Percentiles rank a stretch among this genome's conserved stretches.
phyloP scores from a whole-genome alignment of 129 eudicot genomes.

The Flaveria bidentis region DNA sequence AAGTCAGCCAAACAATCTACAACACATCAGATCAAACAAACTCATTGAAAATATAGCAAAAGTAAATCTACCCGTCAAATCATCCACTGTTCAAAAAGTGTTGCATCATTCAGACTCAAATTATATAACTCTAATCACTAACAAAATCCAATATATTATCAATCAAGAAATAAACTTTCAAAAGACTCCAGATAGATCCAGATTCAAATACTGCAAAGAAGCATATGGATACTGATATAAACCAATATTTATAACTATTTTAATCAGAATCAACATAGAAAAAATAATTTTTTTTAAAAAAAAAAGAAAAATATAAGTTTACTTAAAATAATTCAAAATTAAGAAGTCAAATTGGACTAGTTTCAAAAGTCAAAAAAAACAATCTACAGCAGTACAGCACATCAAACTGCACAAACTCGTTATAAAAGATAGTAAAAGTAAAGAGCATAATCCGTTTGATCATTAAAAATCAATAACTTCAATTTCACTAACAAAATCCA shows the following conservation, averaged over 20 bases:
- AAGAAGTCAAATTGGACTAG: too few species aligned
- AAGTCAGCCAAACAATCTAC: slow-evolving; percentile 19
- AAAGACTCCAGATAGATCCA: slow-evolving; percentile 22
- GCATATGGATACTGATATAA: slow-evolving; percentile 6
- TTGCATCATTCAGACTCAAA: slow-evolving; percentile 21
- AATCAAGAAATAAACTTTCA: slow-evolving; percentile 12
- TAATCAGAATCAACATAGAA: not conserved
- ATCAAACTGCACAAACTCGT: too few species aligned
- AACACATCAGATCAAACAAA: slow-evolving; percentile 10
- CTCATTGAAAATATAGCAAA: not conserved
- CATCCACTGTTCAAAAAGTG: slow-evolving; percentile 14
- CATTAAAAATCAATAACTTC: not conserved
- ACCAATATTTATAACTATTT: slow-evolving; percentile 10
- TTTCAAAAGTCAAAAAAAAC: too few species aligned
- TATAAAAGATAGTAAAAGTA: too few species aligned
- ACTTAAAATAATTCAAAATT: slow-evolving; percentile 45
- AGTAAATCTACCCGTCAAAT: slow-evolving; percentile 8
- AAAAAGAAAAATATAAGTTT: slow-evolving; percentile 19
- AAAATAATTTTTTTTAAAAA: not conserved
- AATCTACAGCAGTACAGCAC: too few species aligned
- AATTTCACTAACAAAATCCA: not conserved
- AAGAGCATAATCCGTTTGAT: too few species aligned
- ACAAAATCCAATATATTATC: slow-evolving; percentile 17
- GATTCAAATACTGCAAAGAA: slow-evolving; percentile 3
- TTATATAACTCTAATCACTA: not conserved